A percentile compares a stretch with the other conserved stretches of the same genome.
These are phyloP conservation scores for Calocera cornea DNA, from an alignment of 768 basidiomycete genomes.

Conservation along the genomic window DNA sequence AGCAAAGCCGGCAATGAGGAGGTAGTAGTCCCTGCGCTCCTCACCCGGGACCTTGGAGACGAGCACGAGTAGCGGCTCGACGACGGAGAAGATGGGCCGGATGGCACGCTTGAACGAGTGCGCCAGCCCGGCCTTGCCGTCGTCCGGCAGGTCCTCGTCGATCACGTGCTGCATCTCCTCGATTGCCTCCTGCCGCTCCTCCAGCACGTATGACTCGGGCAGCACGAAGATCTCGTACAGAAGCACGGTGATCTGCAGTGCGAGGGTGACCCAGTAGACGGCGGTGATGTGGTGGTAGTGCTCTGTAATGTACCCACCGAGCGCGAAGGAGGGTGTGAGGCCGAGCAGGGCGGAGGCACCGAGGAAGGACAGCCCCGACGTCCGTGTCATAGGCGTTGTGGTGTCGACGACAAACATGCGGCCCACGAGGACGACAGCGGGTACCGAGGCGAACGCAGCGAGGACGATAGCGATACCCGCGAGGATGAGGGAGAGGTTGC, in stretches of 20 bases:
- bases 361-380: neutral
- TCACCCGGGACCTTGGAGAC: neutral
- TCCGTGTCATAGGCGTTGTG: neutral
- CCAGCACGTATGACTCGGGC: conserved; percentile 2
- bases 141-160: neutral
- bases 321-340: neutral
- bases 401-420: neutral
- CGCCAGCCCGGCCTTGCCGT: neutral
- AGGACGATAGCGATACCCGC: neutral
- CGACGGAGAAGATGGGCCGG: neutral
- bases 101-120: neutral
- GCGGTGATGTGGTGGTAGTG: conserved; percentile 1
- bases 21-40: neutral
- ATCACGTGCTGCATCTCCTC: conserved; percentile 4
- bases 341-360: neutral
- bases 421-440: neutral
- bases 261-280: conserved; percentile 1
- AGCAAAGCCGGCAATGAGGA: neutral
- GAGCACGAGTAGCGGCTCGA: conserved; percentile 1
- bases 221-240: neutral
- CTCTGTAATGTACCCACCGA: neutral
- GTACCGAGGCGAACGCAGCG: neutral
- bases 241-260: neutral
- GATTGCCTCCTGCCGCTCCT: neutral
- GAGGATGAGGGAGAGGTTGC: neutral